These are phyloP conservation scores for Fusarium annulatum DNA, from an alignment of 2,329 filamentous ascomycete species.

Conservation along the genomic window DNA sequence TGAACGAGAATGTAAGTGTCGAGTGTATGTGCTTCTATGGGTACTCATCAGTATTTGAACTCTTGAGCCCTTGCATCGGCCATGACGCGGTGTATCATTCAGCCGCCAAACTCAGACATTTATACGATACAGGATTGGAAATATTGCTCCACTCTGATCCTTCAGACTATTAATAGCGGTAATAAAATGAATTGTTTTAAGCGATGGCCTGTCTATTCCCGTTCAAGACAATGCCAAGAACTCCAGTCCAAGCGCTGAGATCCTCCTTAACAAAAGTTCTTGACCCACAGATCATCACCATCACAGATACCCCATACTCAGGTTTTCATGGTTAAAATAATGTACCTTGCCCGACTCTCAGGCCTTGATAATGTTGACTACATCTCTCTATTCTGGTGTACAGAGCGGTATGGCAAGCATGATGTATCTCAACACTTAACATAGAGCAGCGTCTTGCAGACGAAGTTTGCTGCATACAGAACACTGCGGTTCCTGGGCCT, in stretches of 20 bases:
- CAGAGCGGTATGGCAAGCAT: fast-evolving
- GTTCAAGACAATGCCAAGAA: not conserved
- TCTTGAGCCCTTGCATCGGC: fast-evolving
- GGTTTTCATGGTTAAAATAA: not conserved
- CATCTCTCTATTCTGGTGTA: not conserved
- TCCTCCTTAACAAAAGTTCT: not conserved
- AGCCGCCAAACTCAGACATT: not conserved
- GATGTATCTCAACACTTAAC: fast-evolving
- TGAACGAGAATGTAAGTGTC: fast-evolving
- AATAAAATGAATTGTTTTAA: not conserved
- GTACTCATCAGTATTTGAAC: not conserved
- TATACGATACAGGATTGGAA: not conserved
- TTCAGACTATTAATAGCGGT: not conserved
- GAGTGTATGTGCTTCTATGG: fast-evolving
- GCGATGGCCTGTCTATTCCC: not conserved
- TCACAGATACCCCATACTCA: not conserved
- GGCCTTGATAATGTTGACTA: not conserved
- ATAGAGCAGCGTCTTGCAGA: not conserved
- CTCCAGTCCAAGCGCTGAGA: not conserved
- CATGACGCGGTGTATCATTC: not conserved
- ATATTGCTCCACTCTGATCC: not conserved
- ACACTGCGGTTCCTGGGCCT: fast-evolving
- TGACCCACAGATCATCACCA: not conserved
- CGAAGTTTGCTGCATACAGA: not conserved
- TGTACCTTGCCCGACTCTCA: not conserved